Conservation (phyloP, 2,329 filamentous ascomycete species). For the Fusarium camptoceras region DNA sequence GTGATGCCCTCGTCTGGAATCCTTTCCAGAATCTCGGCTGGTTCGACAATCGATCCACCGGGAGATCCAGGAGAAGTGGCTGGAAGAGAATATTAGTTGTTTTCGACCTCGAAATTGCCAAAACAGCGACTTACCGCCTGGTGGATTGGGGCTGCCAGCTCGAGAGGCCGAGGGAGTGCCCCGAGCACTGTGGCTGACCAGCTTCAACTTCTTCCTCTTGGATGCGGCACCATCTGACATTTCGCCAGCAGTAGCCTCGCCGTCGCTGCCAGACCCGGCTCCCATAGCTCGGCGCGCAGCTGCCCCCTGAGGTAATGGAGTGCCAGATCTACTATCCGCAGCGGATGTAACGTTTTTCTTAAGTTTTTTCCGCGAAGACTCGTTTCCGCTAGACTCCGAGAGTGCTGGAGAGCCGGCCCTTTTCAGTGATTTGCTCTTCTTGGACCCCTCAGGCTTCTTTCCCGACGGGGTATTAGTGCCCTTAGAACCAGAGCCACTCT, state of each 20-base stretch:
- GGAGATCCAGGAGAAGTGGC: constrained; percentile 53
- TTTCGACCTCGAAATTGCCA: not conserved
- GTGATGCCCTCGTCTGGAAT: constrained; percentile 67
- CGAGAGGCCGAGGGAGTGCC: constrained; percentile 70
- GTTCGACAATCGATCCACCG: constrained; percentile 54
- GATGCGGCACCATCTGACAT: constrained; percentile 67
- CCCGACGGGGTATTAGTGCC: constrained; percentile 70
- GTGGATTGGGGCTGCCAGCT: constrained; percentile 68
- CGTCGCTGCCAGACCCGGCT: constrained; percentile 75
- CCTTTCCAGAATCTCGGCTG: constrained; percentile 66
- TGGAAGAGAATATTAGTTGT: constrained; percentile 31
- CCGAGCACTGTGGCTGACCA: constrained; percentile 60
- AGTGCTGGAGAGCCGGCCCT: constrained; percentile 86
- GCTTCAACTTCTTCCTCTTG: constrained; percentile 68
- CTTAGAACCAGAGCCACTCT: constrained; percentile 70
- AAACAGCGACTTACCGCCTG: constrained; percentile 52
- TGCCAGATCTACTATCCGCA: constrained; percentile 65
- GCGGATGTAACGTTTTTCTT: constrained; percentile 70
- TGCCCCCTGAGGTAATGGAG: constrained; percentile 60
- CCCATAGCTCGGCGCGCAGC: constrained; percentile 57
- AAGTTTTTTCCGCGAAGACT: constrained; percentile 83
- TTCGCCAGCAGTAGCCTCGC: constrained; percentile 76
- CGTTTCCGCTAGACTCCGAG: constrained; percentile 92
- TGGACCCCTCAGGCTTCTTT: constrained; percentile 58
- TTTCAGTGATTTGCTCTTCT: constrained; percentile 76